Evolutionary conservation across 768 basidiomycete genomes (phyloP).

Genomic region (Trametes cinnabarina): DNA sequence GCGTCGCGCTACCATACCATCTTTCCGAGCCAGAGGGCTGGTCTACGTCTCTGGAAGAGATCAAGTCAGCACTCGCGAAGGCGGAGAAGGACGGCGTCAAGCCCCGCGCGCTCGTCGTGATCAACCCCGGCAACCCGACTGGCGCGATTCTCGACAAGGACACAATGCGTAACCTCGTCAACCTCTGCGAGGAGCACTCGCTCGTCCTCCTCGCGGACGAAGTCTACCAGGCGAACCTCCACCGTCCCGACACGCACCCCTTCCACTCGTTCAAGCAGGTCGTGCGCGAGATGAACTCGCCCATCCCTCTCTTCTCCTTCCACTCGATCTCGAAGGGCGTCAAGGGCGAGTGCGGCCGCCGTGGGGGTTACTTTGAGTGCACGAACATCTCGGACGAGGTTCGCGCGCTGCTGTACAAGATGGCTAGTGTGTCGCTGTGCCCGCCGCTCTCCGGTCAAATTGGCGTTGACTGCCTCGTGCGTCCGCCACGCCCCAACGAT

Average conservation of each 20-base stretch:
- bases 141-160: slow-evolving; percentile 74
- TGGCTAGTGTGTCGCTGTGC: slow-evolving; percentile 88
- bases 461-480: slow-evolving; percentile 85
- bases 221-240: slow-evolving; percentile 96
- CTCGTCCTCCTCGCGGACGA: slow-evolving; percentile 95
- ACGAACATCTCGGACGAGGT: slow-evolving; percentile 77
- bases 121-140: slow-evolving; percentile 99
- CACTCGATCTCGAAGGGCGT: slow-evolving; percentile 98
- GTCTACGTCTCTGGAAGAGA: slow-evolving; percentile 71
- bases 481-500: slow-evolving; percentile 76
- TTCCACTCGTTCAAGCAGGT: slow-evolving; percentile 96
- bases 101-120: slow-evolving; percentile 88
- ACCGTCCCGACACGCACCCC: slow-evolving; percentile 58
- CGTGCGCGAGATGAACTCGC: slow-evolving; percentile 62
- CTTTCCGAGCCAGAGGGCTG: slow-evolving; percentile 81
- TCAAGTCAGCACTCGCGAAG: slow-evolving; percentile 64
- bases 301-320: slow-evolving; percentile 87
- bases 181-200: slow-evolving; percentile 78
- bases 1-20: slow-evolving; percentile 83
- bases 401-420: slow-evolving; percentile 90
- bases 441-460: slow-evolving; percentile 90
- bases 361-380: slow-evolving; percentile 96
- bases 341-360: slow-evolving; percentile 92
- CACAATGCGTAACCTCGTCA: slow-evolving; percentile 75
- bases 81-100: slow-evolving; percentile 58